Base-by-base conservation (phyloP, 208 protist species). In the Trypanosoma avium region DNA sequence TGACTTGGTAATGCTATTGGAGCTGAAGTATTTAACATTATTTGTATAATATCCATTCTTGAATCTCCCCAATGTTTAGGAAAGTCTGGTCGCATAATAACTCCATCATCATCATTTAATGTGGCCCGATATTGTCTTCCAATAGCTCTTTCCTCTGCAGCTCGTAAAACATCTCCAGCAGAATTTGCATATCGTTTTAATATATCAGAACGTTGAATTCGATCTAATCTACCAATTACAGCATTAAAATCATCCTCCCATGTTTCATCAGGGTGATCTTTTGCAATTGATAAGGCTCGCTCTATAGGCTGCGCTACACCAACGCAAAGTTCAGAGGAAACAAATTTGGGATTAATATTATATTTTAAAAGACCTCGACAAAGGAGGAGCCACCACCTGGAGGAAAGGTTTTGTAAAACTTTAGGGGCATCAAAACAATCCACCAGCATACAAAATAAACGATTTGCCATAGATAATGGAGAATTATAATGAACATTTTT, bases 61-160 rank as follows among this genome's bases (percentile, higher is more conserved):
- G 76, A 65, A 56, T 94, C 88, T 6, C 66, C 46, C 86, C 88
- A 94, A 42, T 77, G 84, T 43, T 79, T 70, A 7, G 74, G 79
- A 55, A 92, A 88, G 50, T 94, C 85, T 0, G 75, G 74, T 3
- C 79, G 83, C 53, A 94, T 68, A 40, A 78, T 85, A 22, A 94
- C 88, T 45, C 88, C 85, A 53, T 94, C 85, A 58, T 94, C 88
- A 49, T 93, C 79, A 19, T 76, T 61, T 4, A 92, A 60, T 4
- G 81, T 64, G 2, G 61, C 77, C 33, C 70, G 57, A 46, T 79
- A 82, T 56, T 75, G 70, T 29, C 70, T 75, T 22, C 65, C 76
- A 30, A 83, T 70, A 9, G 83, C 80, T 21, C 82, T 73, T 62
- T 80, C 81, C 70, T 90, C 76, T 2, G 82, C 80, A 0, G 78